phyloP scores from a whole-genome alignment of 2,329 filamentous ascomycete species.

The Rachicladosporium sp. region DNA sequence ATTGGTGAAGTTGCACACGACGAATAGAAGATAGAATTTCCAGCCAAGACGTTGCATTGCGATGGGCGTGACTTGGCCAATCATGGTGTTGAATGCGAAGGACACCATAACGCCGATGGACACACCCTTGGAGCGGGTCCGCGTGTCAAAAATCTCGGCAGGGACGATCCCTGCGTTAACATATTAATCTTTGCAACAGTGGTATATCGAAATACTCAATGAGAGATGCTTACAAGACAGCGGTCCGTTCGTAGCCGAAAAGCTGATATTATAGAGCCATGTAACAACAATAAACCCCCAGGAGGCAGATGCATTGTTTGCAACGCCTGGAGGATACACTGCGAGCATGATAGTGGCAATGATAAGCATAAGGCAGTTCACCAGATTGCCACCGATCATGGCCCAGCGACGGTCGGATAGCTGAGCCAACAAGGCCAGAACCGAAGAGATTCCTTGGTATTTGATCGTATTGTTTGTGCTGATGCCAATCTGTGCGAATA shows the following conservation, averaged over 20 bases:
- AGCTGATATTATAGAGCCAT: constrained; percentile 71
- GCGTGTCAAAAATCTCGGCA: constrained; percentile 51
- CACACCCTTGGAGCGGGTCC: constrained; percentile 62
- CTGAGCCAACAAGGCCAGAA: constrained; percentile 58
- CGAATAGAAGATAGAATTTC: constrained; percentile 48
- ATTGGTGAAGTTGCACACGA: constrained; percentile 58
- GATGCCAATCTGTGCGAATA: constrained; percentile 58
- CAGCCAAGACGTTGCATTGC: constrained; percentile 45
- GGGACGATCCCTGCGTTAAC: too few species aligned
- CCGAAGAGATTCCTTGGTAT: constrained; percentile 63
- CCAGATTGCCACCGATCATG: constrained; percentile 58
- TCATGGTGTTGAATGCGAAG: constrained; percentile 68
- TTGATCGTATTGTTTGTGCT: constrained; percentile 51
- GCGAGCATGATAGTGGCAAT: constrained; percentile 48
- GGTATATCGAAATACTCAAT: too few species aligned
- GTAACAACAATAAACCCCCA: constrained; percentile 69
- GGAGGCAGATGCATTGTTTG: constrained; percentile 37
- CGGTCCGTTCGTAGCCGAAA: constrained; percentile 58
- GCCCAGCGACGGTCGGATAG: constrained; percentile 58
- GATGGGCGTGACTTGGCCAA: constrained; percentile 54
- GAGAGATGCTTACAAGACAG: constrained; percentile 45
- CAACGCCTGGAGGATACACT: constrained; percentile 47
- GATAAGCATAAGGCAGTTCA: constrained; percentile 61
- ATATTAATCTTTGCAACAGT: too few species aligned
- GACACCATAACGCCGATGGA: constrained; percentile 57